These are phyloP conservation scores for Nectriaceae sp. DNA, from an alignment of 2,329 filamentous ascomycete genomes.

Conservation along the genomic window DNA sequence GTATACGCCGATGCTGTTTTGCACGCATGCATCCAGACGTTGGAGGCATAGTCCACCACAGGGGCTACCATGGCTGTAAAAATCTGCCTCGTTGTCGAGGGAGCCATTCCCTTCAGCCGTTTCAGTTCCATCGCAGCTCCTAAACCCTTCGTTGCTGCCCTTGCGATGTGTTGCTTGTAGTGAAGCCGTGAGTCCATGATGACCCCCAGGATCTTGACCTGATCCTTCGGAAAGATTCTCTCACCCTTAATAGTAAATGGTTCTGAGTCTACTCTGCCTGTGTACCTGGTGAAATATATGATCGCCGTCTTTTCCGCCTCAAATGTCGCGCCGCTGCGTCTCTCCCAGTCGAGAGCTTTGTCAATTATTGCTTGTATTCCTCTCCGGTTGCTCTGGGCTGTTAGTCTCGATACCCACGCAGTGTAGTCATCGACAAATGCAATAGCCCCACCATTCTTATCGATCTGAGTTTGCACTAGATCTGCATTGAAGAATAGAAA, in stretches of 20 bases:
- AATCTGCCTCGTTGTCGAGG: no score
- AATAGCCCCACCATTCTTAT: neutral
- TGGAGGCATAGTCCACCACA: slow-evolving; percentile 18
- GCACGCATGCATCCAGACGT: slow-evolving; percentile 12
- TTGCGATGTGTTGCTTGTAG: neutral
- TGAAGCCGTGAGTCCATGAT: neutral
- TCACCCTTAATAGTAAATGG: neutral
- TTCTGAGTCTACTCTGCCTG: no score
- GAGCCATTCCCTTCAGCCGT: no score
- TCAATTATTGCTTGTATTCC: slow-evolving; percentile 25
- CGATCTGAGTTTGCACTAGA: neutral
- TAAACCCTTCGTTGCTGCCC: neutral
- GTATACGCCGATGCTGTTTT: neutral
- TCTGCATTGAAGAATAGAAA: neutral
- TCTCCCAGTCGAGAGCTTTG: slow-evolving; percentile 20
- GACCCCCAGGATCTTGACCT: neutral
- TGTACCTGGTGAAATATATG: slow-evolving; percentile 10
- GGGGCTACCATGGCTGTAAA: no score
- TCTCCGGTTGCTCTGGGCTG: slow-evolving; percentile 14
- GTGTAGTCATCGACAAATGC: slow-evolving; percentile 17
- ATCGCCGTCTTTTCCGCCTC: slow-evolving; percentile 25
- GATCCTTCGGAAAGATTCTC: neutral
- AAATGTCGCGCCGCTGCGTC: slow-evolving; percentile 26
- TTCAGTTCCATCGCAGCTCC: no score
- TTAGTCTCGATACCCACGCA: slow-evolving; percentile 14